A percentile compares a stretch with the other conserved stretches of the same genome.
Conservation (phyloP, 345 rosid genomes). For the Corchorus olitorius region DNA sequence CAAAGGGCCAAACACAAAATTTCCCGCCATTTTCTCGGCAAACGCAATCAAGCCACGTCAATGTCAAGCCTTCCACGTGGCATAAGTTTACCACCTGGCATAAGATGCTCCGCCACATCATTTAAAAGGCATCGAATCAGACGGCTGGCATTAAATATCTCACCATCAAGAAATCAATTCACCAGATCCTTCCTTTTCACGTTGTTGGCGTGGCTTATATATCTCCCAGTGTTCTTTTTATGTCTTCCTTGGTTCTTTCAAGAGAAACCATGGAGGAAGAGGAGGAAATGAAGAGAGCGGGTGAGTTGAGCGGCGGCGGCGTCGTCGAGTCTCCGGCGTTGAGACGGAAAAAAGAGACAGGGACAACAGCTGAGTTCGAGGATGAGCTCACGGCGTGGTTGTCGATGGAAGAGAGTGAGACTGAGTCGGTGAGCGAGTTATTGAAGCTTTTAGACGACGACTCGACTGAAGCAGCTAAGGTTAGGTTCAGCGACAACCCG, state of each 20-base stretch:
- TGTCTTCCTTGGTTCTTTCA: background rate
- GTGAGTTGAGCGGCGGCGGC: background rate
- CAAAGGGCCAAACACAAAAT: background rate
- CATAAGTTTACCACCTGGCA: background rate
- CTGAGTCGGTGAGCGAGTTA: slow-evolving; percentile 16
- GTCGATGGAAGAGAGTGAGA: background rate
- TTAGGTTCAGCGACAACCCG: slow-evolving; percentile 73
- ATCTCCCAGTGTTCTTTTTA: background rate
- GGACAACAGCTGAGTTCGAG: background rate
- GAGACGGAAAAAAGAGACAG: slow-evolving; percentile 5
- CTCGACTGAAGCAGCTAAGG: slow-evolving; percentile 26
- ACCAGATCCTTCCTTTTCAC: background rate
- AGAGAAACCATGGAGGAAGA: background rate
- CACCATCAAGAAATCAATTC: too few species aligned
- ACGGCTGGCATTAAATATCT: slow-evolving; percentile 2
- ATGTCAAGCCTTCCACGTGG: background rate
- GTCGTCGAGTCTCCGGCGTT: background rate
- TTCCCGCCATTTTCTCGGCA: background rate
- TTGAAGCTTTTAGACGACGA: slow-evolving; percentile 56
- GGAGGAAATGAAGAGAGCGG: slow-evolving; percentile 7
- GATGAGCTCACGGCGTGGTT: slow-evolving; percentile 15
- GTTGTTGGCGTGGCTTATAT: background rate
- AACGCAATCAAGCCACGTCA: background rate
- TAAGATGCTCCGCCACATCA: slow-evolving; percentile 1
- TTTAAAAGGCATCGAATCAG: background rate